Conservation (phyloP, 768 basidiomycete genomes). For the Fomitopsis serialis region DNA sequence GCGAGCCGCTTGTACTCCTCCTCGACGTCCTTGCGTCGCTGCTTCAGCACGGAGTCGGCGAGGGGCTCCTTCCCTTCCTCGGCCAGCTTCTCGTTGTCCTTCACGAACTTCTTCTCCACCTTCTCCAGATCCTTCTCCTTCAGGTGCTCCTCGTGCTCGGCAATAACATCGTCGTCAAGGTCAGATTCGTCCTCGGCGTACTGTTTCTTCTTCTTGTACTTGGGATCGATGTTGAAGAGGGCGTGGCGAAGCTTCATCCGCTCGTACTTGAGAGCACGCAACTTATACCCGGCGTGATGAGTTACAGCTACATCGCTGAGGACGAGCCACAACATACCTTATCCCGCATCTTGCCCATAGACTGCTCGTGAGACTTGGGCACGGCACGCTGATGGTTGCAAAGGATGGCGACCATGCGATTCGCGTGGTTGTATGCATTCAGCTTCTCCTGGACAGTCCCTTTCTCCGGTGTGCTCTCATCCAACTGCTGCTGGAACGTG, state of each 20-base stretch:
- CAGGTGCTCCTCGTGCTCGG: conserved; percentile 68
- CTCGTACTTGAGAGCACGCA: conserved; percentile 89
- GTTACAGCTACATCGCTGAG: not conserved
- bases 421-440: conserved; percentile 95
- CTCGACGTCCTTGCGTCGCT: conserved; percentile 65
- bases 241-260: conserved; percentile 94
- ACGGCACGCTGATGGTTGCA: conserved; percentile 98
- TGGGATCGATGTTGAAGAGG: conserved; percentile 71
- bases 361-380: conserved; percentile 87
- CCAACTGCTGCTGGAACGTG: conserved; percentile 90
- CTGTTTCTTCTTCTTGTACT: conserved; percentile 76
- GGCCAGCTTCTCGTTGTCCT: conserved; percentile 82
- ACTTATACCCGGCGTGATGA: conserved; percentile 36
- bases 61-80: conserved; percentile 64
- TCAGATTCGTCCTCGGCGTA: conserved; percentile 86
- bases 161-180: conserved; percentile 89
- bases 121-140: conserved; percentile 85
- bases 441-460: conserved; percentile 92
- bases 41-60: conserved; percentile 58
- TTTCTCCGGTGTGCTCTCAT: conserved; percentile 61
- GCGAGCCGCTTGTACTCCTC: conserved; percentile 69
- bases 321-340: conserved; percentile 51
- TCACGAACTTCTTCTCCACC: conserved; percentile 89
- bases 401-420: conserved; percentile 93
- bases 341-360: conserved; percentile 91